These are phyloP conservation scores for Phytophthora cryptogea DNA, from an alignment of 352 stramenopile species.

Conservation along the genomic window DNA sequence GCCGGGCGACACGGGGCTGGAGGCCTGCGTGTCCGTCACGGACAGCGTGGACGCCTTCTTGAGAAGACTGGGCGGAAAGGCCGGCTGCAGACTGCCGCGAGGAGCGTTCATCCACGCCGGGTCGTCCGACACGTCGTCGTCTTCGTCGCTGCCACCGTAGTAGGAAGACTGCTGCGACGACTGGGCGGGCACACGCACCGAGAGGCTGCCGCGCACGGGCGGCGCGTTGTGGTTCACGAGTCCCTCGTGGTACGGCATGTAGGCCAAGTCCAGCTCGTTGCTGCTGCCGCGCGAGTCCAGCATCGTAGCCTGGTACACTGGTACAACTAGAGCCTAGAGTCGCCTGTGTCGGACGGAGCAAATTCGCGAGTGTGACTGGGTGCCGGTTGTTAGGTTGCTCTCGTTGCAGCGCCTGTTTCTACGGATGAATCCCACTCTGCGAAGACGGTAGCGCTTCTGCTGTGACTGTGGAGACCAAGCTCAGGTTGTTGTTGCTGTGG, in stretches of 20 bases:
- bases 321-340: not conserved
- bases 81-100: constrained; percentile 57
- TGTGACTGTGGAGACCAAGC: constrained; percentile 1
- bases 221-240: constrained; percentile 45
- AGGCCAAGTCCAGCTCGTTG: constrained; percentile 43
- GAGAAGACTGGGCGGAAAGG: constrained; percentile 57
- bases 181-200: constrained; percentile 29
- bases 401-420: constrained; percentile 24
- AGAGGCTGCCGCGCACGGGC: constrained; percentile 39
- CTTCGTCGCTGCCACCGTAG: constrained; percentile 43
- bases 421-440: constrained; percentile 5
- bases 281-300: constrained; percentile 26
- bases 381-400: constrained; percentile 15
- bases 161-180: constrained; percentile 27
- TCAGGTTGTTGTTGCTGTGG: not conserved
- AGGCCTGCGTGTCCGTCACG: constrained; percentile 33
- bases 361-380: constrained; percentile 29
- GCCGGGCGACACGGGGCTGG: constrained; percentile 32
- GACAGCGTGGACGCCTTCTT: constrained; percentile 59
- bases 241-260: constrained; percentile 60
- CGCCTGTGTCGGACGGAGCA: not conserved
- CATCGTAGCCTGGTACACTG: constrained; percentile 13
- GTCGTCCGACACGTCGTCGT: constrained; percentile 73
- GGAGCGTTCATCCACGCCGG: constrained; percentile 73
- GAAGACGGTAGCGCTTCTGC: constrained; percentile 11